phyloP scores from a whole-genome alignment of 2,329 filamentous ascomycete genomes.

The Fusarium sp. region DNA sequence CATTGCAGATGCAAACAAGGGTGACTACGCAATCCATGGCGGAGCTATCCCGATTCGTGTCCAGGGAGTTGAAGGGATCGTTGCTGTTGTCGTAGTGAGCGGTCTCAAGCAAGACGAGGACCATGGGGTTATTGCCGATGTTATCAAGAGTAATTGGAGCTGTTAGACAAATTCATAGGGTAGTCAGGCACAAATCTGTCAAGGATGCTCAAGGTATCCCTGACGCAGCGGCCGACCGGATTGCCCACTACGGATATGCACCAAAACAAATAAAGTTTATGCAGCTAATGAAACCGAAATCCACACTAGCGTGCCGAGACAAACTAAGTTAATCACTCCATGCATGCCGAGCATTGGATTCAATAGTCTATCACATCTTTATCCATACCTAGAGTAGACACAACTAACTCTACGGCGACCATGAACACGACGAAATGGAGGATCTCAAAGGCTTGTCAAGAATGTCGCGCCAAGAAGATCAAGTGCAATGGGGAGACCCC shows the following conservation, averaged over 20 bases:
- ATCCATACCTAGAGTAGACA: neutral
- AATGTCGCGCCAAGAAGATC: conserved; percentile 47
- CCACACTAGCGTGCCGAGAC: conserved; percentile 15
- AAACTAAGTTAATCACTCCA: conserved; percentile 22
- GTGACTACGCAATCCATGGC: conserved; percentile 79
- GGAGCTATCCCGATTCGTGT: conserved; percentile 79
- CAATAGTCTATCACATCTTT: conserved; percentile 8
- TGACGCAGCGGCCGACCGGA: conserved; percentile 1
- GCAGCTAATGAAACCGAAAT: conserved; percentile 29
- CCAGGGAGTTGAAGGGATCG: conserved; percentile 76
- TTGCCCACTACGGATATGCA: conserved; percentile 25
- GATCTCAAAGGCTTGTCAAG: conserved; percentile 48
- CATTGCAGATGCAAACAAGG: conserved; percentile 63
- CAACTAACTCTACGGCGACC: neutral
- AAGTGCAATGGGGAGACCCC: conserved; percentile 46
- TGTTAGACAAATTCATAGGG: neutral
- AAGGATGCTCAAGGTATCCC: neutral
- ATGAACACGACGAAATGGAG: conserved; percentile 45
- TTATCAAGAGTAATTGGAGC: conserved; percentile 63
- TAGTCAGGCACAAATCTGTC: neutral
- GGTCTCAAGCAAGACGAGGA: conserved; percentile 81
- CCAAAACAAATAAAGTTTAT: conserved; percentile 27
- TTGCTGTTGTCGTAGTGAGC: conserved; percentile 79
- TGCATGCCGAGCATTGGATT: conserved; percentile 27
- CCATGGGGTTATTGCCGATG: conserved; percentile 78